Conservation (phyloP, 805 yeast species). For the Alloascoidea hylecoeti region DNA sequence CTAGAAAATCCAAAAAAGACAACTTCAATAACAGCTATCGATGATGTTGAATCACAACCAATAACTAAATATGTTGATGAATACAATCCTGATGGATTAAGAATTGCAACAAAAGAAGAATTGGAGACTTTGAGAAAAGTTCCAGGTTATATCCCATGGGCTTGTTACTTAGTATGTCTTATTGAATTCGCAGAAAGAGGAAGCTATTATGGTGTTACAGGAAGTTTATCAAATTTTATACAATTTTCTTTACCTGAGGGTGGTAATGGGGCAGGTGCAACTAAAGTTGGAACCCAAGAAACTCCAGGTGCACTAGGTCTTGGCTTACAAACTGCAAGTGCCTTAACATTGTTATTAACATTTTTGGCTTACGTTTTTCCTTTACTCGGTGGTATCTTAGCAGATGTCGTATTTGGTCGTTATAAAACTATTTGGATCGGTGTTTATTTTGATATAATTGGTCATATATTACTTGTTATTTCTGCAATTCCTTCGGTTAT, state of each 20-base stretch:
- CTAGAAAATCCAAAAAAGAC: too few species aligned
- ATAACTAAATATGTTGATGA: background rate
- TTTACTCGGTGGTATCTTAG: slow-evolving; percentile 35
- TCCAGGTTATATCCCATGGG: slow-evolving; percentile 5
- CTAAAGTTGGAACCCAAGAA: slow-evolving; percentile 18
- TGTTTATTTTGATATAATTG: slow-evolving; percentile 28
- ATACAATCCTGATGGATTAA: slow-evolving; percentile 1
- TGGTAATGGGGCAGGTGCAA: slow-evolving; percentile 30
- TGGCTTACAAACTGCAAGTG: slow-evolving; percentile 31
- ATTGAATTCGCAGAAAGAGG: slow-evolving; percentile 43
- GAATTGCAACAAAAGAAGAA: slow-evolving; percentile 5
- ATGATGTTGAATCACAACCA: background rate
- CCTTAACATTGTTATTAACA: slow-evolving; percentile 30
- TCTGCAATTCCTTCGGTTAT: slow-evolving; percentile 26
- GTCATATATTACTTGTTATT: slow-evolving; percentile 32
- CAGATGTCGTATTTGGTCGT: slow-evolving; percentile 34
- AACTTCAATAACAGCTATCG: too few species aligned
- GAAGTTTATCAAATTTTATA: slow-evolving; percentile 31
- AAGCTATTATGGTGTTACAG: slow-evolving; percentile 32
- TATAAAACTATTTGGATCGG: slow-evolving; percentile 35
- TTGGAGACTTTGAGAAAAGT: slow-evolving; percentile 5
- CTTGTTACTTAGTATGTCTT: slow-evolving; percentile 12
- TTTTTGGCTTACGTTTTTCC: slow-evolving; percentile 37
- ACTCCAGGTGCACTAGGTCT: slow-evolving; percentile 35
- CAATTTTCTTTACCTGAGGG: slow-evolving; percentile 37